phyloP scores from a whole-genome alignment of 352 stramenopile species.

The Phytophthora capsici region DNA sequence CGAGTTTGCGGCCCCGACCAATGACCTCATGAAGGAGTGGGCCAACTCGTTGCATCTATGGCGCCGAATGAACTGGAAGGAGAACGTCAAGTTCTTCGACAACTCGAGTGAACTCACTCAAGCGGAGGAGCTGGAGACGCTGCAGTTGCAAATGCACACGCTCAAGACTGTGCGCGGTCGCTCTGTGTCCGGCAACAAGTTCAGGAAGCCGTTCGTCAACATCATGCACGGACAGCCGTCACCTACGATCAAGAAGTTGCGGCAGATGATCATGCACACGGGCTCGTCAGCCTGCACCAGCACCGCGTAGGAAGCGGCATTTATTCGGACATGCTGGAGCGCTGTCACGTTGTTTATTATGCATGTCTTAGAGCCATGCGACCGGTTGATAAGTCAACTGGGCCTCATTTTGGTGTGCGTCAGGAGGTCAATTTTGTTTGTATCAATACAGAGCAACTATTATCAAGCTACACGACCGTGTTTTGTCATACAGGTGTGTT shows the following conservation, averaged over 20 bases:
- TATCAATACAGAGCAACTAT: slow-evolving; percentile 41
- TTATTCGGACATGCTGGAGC: slow-evolving; percentile 12
- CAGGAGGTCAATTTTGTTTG: slow-evolving; percentile 38
- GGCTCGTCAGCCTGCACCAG: slow-evolving; percentile 44
- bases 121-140: slow-evolving; percentile 58
- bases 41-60: slow-evolving; percentile 84
- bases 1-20: slow-evolving; percentile 73
- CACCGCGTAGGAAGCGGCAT: slow-evolving; percentile 33
- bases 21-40: slow-evolving; percentile 89
- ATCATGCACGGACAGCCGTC: slow-evolving; percentile 68
- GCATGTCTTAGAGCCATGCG: slow-evolving; percentile 29
- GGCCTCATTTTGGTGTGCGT: slow-evolving; percentile 27
- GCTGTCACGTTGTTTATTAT: slow-evolving; percentile 44
- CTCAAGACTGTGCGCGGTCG: slow-evolving; percentile 58
- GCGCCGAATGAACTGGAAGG: slow-evolving; percentile 89
- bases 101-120: slow-evolving; percentile 56
- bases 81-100: slow-evolving; percentile 89
- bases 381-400: slow-evolving; percentile 7
- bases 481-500: too few species aligned
- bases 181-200: slow-evolving; percentile 41
- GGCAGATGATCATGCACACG: slow-evolving; percentile 60
- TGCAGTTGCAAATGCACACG: slow-evolving; percentile 66
- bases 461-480: slow-evolving; percentile 14
- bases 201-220: slow-evolving; percentile 62
- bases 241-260: slow-evolving; percentile 75